Conservation (phyloP, 2,329 filamentous ascomycete genomes). For the Uncinocarpus reesii region DNA sequence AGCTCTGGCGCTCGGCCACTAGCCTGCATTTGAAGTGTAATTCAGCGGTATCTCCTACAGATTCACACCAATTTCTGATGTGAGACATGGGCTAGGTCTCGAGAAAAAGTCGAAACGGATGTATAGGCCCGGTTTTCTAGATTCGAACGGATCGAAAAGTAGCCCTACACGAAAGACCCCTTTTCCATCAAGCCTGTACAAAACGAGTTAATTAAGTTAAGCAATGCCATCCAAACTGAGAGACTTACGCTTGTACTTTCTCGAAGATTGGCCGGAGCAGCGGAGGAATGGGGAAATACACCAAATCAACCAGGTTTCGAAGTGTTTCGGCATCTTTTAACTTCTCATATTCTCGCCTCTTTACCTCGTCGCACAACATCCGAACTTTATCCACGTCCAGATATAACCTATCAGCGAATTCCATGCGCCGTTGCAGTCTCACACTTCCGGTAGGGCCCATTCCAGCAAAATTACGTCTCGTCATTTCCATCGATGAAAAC, state of each 20-base stretch:
- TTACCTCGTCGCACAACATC: conserved; percentile 57
- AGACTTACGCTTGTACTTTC: conserved; percentile 67
- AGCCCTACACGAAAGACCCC: conserved; percentile 47
- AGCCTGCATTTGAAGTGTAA: conserved; percentile 41
- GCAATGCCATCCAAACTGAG: not conserved
- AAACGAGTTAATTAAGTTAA: conserved; percentile 19
- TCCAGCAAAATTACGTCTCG: conserved; percentile 83
- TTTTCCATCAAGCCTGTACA: conserved; percentile 40
- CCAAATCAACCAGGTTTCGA: conserved; percentile 68
- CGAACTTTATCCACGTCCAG: conserved; percentile 67
- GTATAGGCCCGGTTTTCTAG: conserved; percentile 49
- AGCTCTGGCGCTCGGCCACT: conserved; percentile 38
- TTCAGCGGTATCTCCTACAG: conserved; percentile 37
- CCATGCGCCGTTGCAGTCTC: conserved; percentile 68
- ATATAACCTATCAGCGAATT: conserved; percentile 61
- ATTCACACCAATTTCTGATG: conserved; percentile 42
- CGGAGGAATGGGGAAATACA: conserved; percentile 81
- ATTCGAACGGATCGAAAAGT: conserved; percentile 42
- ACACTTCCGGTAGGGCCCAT: conserved; percentile 80
- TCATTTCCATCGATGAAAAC: conserved; percentile 96
- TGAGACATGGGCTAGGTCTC: conserved; percentile 48
- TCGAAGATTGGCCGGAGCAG: conserved; percentile 68
- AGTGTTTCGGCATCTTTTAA: conserved; percentile 66
- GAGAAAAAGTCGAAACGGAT: conserved; percentile 51
- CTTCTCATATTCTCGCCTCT: conserved; percentile 66